Evolutionary conservation across 2,329 filamentous ascomycete genomes (phyloP), one percentile per base, ranked within the genome.

Genomic region (Eutypa lata): DNA sequence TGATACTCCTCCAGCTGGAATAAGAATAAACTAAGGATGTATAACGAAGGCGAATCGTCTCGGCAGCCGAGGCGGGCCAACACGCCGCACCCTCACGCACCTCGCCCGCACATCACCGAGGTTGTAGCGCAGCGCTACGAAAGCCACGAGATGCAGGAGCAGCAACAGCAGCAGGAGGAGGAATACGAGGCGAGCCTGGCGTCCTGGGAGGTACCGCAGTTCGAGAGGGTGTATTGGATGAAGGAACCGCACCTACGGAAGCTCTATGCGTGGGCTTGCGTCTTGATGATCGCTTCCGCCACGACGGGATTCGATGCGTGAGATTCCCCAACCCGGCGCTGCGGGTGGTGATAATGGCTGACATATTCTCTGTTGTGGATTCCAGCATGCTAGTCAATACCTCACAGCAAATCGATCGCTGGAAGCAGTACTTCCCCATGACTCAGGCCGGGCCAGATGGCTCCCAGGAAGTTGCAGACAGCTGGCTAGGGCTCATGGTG

Each of bases 221-320:
- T 84, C 60, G 76, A 82, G 60, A 72, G 73, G 53, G 81, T 84
- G 21, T 76, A 68, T 51, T 86, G 82, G 82, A 78, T 73, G 56
- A 74, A 70, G 60, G 79, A 84, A 57, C 79, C 80, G 37, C 78
- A 82, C 61, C 68, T 85, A 50, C 73, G 81, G 49, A 79, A 74
- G 63, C 75, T 84, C 11, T 84, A 84, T 62, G 73, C 73, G 48
- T 75, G 76, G 64, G 74, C 73, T 53, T 67, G 75, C 19, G 75
- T 84, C 53, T 72, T 86, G 53, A 80, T 82, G 66, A 71, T 85
- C 52, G 81, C 80, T 13, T 84, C 82, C 28, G 82, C 82, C 43
- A 84, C 81, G 28, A 84, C 81, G 7, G 81, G 82, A 50, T 85
- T 84, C 63, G 82, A 86, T 68, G 81, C 81, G 72, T 74, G 55